phyloP scores from a whole-genome alignment of 345 rosid genomes.

The Clausena lansium region DNA sequence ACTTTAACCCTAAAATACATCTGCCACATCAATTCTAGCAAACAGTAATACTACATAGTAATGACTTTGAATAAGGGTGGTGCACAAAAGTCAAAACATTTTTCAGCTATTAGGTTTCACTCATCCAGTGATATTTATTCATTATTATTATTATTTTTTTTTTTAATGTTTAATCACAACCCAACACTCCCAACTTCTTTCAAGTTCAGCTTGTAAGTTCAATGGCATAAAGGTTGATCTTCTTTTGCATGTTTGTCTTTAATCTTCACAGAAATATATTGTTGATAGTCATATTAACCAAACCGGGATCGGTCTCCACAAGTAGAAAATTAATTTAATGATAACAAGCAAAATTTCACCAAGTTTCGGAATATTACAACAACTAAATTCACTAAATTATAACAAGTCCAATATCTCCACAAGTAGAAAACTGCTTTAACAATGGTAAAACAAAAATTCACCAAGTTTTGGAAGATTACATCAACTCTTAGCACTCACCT shows the following conservation, averaged over 20 bases:
- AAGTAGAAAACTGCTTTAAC: neutral
- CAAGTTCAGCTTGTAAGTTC: neutral
- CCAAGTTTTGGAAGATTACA: neutral
- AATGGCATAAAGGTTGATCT: neutral
- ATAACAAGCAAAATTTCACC: neutral
- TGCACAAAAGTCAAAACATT: neutral
- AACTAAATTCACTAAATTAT: neutral
- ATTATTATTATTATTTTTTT: no score
- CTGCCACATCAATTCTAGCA: neutral
- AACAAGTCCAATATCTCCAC: neutral
- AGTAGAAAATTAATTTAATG: neutral
- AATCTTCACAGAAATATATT: neutral
- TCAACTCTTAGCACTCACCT: constrained; percentile 38
- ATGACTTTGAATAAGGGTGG: neutral
- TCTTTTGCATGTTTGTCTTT: neutral
- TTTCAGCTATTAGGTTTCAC: neutral
- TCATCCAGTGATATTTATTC: neutral
- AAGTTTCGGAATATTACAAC: neutral
- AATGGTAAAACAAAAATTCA: neutral
- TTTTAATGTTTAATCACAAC: neutral
- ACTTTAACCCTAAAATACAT: neutral
- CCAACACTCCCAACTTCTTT: neutral
- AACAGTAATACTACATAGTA: neutral
- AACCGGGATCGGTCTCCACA: neutral
- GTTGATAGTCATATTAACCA: neutral